Base-by-base conservation (phyloP, 2,329 filamentous ascomycete species). In the Paramyrothecium sp. region DNA sequence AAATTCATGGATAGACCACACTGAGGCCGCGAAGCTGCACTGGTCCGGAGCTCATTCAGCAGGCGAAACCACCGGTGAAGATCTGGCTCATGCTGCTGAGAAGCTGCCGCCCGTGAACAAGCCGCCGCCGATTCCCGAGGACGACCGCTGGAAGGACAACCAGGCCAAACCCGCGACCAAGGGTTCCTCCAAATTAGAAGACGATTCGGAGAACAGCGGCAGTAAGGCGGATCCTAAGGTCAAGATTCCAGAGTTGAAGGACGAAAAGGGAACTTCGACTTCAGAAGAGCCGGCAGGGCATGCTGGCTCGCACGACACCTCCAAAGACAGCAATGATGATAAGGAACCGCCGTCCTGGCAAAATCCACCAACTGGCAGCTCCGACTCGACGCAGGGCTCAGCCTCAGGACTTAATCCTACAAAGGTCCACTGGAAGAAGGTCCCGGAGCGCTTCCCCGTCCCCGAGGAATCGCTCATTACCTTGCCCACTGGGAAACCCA, bases 361-460 rank as follows among this genome's bases (percentile, higher is more conserved):
- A 57, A 65, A 69, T 19, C 71, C 68, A 7, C 68, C 67, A 3
- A 63, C 63, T 22, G 55, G 63, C 22, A 57, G 61, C 23, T 58
- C 64, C 20, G 61, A 61, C 41, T 50, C 58, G 23, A 57, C 61
- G 44, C 48, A 52, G 13, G 55, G 61, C 13, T 55, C 58, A 20
- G 59, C 63, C 23, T 56, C 61, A 41, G 58, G 63, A n/a, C 19
- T 54, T 11, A 20, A 17, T 11, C 51, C 50, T 8, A 58, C 54
- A 3, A 66, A 66, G 47, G 73, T 87, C 30, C 88, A 92, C 66
- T 98, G 94, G 94, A 76, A 76, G 56, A 91, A 89, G 71, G 81
- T 85, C 60, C 76, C 80, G 3, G 92, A 96, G 70, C 82, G 89
- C 68, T 98, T 90, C 73, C 93, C 95, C 1, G 75, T 98, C 2